Percentiles rank a stretch among this genome's conserved stretches.
Evolutionary conservation across 2,329 filamentous ascomycete genomes (phyloP).

Genomic region (Talaromyces sp.): DNA sequence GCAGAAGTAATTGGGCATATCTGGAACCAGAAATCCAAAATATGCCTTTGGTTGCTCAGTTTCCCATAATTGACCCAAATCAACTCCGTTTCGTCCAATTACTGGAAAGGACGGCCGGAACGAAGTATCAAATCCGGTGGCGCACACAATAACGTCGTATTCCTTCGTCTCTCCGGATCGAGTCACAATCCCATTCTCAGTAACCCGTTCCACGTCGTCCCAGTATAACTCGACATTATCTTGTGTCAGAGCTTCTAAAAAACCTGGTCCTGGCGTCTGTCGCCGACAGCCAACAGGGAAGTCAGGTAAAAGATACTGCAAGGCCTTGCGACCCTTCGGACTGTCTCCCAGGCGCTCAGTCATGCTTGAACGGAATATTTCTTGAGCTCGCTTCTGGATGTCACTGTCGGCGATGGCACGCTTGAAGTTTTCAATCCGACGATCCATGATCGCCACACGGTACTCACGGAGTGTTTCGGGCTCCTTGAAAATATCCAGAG

Average conservation of each 20-base stretch:
- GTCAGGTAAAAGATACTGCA: not conserved
- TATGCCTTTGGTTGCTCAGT: slow-evolving; percentile 36
- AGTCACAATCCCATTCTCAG: slow-evolving; percentile 1
- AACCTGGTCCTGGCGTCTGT: not conserved
- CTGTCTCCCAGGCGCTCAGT: not conserved
- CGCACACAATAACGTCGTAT: slow-evolving; percentile 26
- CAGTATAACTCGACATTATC: not conserved
- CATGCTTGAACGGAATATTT: slow-evolving; percentile 4
- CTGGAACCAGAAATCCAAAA: slow-evolving; percentile 40
- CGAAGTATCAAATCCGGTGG: slow-evolving; percentile 34
- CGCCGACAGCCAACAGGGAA: slow-evolving; percentile 5
- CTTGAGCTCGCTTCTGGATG: not conserved
- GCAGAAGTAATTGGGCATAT: slow-evolving; percentile 43
- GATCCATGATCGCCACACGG: slow-evolving; percentile 5
- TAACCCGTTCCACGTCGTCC: not conserved
- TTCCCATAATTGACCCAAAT: slow-evolving; percentile 42
- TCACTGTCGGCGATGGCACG: slow-evolving; percentile 4
- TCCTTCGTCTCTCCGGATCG: slow-evolving; percentile 10
- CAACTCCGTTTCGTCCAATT: slow-evolving; percentile 29
- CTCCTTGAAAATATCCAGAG: slow-evolving; percentile 2
- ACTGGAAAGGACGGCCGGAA: slow-evolving; percentile 43
- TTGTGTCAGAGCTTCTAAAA: not conserved
- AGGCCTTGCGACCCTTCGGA: not conserved
- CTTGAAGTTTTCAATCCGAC: slow-evolving; percentile 5
- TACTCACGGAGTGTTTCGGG: slow-evolving; percentile 2